Base-by-base conservation (phyloP, 2,329 filamentous ascomycete genomes). In the Alternaria sp. region DNA sequence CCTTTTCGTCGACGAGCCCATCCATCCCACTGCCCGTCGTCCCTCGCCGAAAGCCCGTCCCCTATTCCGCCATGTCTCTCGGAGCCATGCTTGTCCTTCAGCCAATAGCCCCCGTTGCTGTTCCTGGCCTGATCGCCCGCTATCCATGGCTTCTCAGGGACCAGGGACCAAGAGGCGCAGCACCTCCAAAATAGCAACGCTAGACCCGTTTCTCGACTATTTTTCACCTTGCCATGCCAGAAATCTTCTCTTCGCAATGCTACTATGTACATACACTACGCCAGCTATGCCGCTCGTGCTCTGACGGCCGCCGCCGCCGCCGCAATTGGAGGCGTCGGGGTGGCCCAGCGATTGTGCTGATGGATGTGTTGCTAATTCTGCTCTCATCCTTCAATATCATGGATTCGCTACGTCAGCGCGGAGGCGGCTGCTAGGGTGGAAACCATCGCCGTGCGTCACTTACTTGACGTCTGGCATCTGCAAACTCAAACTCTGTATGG, bases 51-150 rank as follows among this genome's bases (percentile, higher is more conserved):
- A 17, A 17, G 17, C 17, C 17, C 17, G 41, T 48, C 67, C 64
- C 66, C 69, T 70, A 70, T 72, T 74, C 65, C 69, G 71, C 74
- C 72, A 74, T 70, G 36, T 51, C 49, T 33, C 61, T 52, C 39
- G 62, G 53, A 40, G 42, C 24, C 52, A 49, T 53, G 58, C 58
- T 62, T 54, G 52, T 56, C 26, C 46, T 61, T 66, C 59, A 58
- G 63, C 66, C 65, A 69, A 72, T 67, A 54, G 65, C 59, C 54
- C 34, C 56, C 60, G 62, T 56, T 58, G 45, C 61, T 52, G 63
- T 72, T 61, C 69, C 67, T 72, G 71, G 71, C 65, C 67, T 69
- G 70, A 75, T 75, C 73, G 62, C 71, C 72, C 71, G 59, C 65
- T 61, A 70, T 66, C 51, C 45, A 58, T 41, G 21, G 51, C 39